These are phyloP conservation scores for Aspergillus amoenus DNA, from an alignment of 2,329 filamentous ascomycete genomes.

Conservation along the genomic window DNA sequence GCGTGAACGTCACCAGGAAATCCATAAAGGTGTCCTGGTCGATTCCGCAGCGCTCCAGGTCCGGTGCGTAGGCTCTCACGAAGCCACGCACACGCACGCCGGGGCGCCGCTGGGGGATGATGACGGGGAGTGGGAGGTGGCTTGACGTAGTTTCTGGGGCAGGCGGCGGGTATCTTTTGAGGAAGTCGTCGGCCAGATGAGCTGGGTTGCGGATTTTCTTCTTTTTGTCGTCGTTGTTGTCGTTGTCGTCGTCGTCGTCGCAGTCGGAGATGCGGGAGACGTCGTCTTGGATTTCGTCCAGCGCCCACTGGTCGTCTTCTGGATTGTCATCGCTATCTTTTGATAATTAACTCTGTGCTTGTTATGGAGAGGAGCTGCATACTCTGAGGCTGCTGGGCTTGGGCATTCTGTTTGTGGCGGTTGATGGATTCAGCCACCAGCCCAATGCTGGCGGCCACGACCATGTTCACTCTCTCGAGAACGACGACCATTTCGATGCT, in stretches of 20 bases:
- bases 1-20: background rate
- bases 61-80: constrained; percentile 9
- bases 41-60: background rate
- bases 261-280: background rate
- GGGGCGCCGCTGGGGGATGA: constrained; percentile 8
- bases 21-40: constrained; percentile 1
- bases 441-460: background rate
- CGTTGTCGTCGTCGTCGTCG: background rate
- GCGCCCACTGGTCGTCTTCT: background rate
- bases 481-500: background rate
- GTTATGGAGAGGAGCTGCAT: background rate
- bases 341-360: background rate
- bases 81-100: constrained; percentile 4
- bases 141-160: background rate
- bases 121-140: constrained; percentile 4
- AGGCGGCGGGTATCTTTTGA: background rate
- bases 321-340: background rate
- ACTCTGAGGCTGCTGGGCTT: background rate
- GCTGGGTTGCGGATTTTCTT: background rate
- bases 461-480: background rate
- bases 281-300: background rate
- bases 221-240: background rate
- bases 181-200: background rate
- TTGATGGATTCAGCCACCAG: background rate
- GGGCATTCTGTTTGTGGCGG: background rate